Conservation (phyloP, 129 eudicot species). For the Pseudognaphalium luteoalbum region DNA sequence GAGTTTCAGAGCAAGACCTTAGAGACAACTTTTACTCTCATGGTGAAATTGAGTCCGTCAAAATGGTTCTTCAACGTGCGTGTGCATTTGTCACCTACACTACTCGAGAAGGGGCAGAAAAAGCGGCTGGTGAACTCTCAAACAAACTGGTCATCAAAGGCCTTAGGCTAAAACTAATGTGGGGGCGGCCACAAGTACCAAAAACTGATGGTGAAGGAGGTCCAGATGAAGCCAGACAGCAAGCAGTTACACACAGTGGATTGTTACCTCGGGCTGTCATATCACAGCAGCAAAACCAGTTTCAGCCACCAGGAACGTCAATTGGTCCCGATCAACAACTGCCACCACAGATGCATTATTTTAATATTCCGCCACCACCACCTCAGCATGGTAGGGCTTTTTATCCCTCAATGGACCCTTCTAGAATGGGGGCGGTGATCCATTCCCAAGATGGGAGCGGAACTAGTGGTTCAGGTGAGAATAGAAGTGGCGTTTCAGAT, state of each 20-base stretch:
- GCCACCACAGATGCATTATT: conserved; percentile 50
- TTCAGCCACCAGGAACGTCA: conserved; percentile 68
- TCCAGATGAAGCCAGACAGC: conserved; percentile 37
- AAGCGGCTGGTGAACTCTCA: conserved; percentile 88
- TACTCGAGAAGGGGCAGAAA: conserved; percentile 94
- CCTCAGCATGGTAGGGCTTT: conserved; percentile 66
- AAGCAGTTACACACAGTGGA: conserved; percentile 77
- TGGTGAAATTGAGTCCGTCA: conserved; percentile 89
- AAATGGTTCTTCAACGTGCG: conserved; percentile 79
- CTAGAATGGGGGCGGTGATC: conserved; percentile 79
- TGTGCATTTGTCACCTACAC: conserved; percentile 96
- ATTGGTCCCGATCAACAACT: conserved; percentile 30
- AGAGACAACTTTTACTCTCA: conserved; percentile 84
- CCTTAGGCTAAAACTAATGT: conserved; percentile 79
- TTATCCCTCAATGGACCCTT: conserved; percentile 88
- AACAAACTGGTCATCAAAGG: conserved; percentile 84
- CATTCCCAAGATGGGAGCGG: conserved; percentile 79
- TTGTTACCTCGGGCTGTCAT: conserved; percentile 83
- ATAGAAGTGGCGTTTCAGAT: conserved; percentile 29
- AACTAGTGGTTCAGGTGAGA: conserved; percentile 46
- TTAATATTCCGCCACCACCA: conserved; percentile 69
- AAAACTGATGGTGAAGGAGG: conserved; percentile 52
- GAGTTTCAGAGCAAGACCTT: conserved; percentile 80
- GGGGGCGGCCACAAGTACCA: conserved; percentile 95
- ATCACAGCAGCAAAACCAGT: conserved; percentile 84